Evolutionary conservation across 768 basidiomycete genomes (phyloP).

Genomic region (Clitopilus passeckerianus): DNA sequence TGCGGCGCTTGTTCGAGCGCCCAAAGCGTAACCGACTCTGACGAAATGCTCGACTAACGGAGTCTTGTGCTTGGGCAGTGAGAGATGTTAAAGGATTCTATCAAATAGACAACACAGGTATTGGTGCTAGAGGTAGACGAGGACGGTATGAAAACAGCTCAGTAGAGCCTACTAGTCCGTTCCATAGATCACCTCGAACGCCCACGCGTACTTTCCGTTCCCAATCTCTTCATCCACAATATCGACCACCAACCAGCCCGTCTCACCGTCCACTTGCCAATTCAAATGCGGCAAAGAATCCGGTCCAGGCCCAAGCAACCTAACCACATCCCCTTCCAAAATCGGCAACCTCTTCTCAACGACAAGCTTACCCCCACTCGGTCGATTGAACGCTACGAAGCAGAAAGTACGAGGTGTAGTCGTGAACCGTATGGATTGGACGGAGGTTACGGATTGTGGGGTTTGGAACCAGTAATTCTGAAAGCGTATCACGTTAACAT

Average conservation of each 20-base stretch:
- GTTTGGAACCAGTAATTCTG: slow-evolving; percentile 46
- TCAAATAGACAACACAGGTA: too few species aligned
- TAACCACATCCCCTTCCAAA: slow-evolving; percentile 34
- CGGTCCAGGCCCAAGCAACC: slow-evolving; percentile 28
- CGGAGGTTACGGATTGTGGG: slow-evolving; percentile 1
- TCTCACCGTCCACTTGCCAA: slow-evolving; percentile 23
- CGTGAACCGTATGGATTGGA: slow-evolving; percentile 35
- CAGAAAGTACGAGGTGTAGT: slow-evolving; percentile 49
- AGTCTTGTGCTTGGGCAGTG: too few species aligned
- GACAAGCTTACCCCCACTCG: slow-evolving; percentile 23
- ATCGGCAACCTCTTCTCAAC: slow-evolving; percentile 38
- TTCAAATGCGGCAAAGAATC: slow-evolving; percentile 12
- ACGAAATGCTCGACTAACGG: too few species aligned
- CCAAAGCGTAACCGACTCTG: too few species aligned
- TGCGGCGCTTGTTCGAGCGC: too few species aligned
- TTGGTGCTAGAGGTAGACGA: too few species aligned
- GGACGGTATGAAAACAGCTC: too few species aligned
- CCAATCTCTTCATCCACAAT: slow-evolving; percentile 12
- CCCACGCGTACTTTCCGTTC: slow-evolving; percentile 18
- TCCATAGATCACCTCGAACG: slow-evolving; percentile 16
- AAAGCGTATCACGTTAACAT: background rate
- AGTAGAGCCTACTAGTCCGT: too few species aligned
- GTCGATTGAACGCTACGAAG: slow-evolving; percentile 36
- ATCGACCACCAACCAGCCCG: slow-evolving; percentile 22
- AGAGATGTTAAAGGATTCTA: too few species aligned